These are phyloP conservation scores for Cytidiella melzeri DNA, from an alignment of 768 basidiomycete species.

Conservation along the genomic window DNA sequence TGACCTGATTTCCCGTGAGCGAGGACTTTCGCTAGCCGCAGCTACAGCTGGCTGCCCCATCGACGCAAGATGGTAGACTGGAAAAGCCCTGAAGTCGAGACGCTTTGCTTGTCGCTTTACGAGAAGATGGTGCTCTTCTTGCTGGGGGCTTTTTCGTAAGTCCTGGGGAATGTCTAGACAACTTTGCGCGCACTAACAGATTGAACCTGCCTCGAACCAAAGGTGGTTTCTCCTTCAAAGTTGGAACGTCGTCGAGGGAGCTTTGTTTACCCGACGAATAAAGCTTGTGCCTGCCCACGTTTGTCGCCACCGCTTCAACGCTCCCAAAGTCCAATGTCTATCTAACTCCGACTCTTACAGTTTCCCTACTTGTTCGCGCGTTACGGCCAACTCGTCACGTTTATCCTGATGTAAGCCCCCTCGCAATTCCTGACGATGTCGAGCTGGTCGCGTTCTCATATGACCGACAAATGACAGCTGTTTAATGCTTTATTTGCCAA, in stretches of 20 bases:
- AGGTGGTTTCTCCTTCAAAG: constrained; percentile 8
- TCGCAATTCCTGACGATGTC: too few relatives aligned
- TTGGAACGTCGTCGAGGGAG: neutral
- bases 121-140: constrained; percentile 1
- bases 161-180: too few relatives aligned
- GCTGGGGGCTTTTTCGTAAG: constrained; percentile 5
- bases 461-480: too few relatives aligned
- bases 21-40: too few relatives aligned
- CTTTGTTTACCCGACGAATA: neutral
- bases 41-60: neutral
- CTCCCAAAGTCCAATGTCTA: neutral
- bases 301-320: neutral
- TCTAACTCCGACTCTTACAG: neutral
- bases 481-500: neutral
- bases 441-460: neutral
- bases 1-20: too few relatives aligned
- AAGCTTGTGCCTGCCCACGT: neutral
- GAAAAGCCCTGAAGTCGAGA: neutral
- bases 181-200: too few relatives aligned
- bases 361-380: constrained; percentile 7
- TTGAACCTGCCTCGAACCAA: neutral
- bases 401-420: constrained; percentile 3
- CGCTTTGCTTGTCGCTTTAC: neutral
- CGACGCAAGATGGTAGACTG: constrained; percentile 6
- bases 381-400: neutral